Evolutionary conservation across 768 basidiomycete genomes (phyloP), one percentile per base, ranked within the genome.

Genomic region (Rhodotorula taiwanensis): DNA sequence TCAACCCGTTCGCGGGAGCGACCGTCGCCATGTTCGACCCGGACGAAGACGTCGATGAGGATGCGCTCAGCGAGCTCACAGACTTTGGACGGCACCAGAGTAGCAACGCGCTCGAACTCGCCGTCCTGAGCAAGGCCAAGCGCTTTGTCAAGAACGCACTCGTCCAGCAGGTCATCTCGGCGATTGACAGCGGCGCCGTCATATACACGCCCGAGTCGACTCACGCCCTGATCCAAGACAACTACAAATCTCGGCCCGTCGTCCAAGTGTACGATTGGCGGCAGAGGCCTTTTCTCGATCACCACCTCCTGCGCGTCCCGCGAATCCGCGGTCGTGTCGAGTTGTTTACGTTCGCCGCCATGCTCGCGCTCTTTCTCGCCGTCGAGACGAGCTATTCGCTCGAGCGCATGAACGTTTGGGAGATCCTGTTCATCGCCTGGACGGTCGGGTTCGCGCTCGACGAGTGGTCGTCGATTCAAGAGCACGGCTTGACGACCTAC

Each of bases 1-100:
- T 89, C 87, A 88, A 85, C 74, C 88, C 91, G 3, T 81, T 94
- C 55, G 81, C 86, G 39, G 89, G 89, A 3, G 88, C 88, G 6
- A 79, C 84, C 2, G 71, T 75, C 23, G 82, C 85, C 28, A 82
- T 88, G 30, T 77, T 90, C 10, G 82, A 85, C 49, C 83, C 86
- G 6, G 82, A 83, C 52, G 74, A 77, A 56, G 83, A 81, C 11
- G 78, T 80, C 23, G 83, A 86, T 33, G 79, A 83, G 51, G 73
- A 75, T 18, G 83, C 85, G 54, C 76, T 85, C 60, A 81, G 85
- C 57, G 84, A 84, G 64, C 82, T 84, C 21, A 83, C 28, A 11
- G 54, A 48, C 21, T 56, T 53, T 11, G 70, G 67, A 1, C 39
- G 60, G 48, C 48, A 50, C 9, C 48, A 58, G 33, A 48, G n/a